Evolutionary conservation across 306 rosid species (phyloP).

Genomic region (Cucumis sativus): Cucumber_9930_V3 NC_026660.2:4822501-4823000

Average conservation of each 20-base stretch:
- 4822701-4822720: background rate
- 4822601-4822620: background rate
- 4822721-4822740: background rate
- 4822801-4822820: background rate
- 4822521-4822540: no score
- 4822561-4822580: no score
- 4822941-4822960: background rate
- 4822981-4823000: background rate
- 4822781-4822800: background rate
- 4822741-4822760: background rate
- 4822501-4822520: no score
- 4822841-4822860: background rate
- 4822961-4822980: background rate
- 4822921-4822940: background rate
- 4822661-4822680: background rate
- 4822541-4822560: no score
- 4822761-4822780: background rate
- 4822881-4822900: background rate
- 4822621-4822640: background rate
- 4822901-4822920: background rate
- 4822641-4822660: background rate
- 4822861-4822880: background rate
- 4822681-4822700: background rate
- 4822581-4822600: background rate
- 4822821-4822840: background rate